These are phyloP conservation scores for Aspergillus calidoustus DNA, from an alignment of 2,329 filamentous ascomycete genomes.

Conservation along the genomic window DNA sequence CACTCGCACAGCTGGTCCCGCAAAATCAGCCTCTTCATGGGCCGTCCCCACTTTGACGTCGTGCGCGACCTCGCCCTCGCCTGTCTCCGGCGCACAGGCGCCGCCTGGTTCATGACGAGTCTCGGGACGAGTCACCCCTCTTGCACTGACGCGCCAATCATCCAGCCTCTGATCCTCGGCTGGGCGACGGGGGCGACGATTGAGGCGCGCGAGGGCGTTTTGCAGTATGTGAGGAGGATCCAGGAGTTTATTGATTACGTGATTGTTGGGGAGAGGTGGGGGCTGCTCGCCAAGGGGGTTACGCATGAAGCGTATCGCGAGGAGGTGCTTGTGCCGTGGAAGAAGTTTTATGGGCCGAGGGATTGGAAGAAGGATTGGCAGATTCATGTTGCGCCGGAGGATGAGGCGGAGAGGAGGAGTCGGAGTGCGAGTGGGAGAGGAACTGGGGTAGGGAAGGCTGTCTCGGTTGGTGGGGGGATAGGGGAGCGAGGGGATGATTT, in stretches of 20 bases:
- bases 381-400: constrained; percentile 5
- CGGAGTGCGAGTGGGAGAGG: background rate
- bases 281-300: background rate
- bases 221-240: background rate
- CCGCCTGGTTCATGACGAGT: constrained; percentile 4
- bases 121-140: constrained; percentile 3
- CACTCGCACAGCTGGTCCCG: constrained; percentile 6
- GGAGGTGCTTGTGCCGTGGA: background rate
- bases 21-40: constrained; percentile 6
- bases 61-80: background rate
- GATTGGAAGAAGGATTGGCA: constrained; percentile 1
- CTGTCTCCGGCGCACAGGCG: background rate
- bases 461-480: too few relatives aligned
- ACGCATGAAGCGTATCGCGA: background rate
- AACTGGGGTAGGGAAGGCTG: background rate
- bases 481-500: too few relatives aligned
- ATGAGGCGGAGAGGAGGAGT: background rate
- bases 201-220: background rate
- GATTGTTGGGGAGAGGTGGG: background rate
- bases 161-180: background rate
- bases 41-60: background rate
- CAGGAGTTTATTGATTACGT: constrained; percentile 1
- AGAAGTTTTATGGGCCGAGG: background rate
- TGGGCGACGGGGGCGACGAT: constrained; percentile 1
- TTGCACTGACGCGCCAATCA: background rate